phyloP scores from a whole-genome alignment of 2,329 filamentous ascomycete species.

The Periconia sp. region DNA sequence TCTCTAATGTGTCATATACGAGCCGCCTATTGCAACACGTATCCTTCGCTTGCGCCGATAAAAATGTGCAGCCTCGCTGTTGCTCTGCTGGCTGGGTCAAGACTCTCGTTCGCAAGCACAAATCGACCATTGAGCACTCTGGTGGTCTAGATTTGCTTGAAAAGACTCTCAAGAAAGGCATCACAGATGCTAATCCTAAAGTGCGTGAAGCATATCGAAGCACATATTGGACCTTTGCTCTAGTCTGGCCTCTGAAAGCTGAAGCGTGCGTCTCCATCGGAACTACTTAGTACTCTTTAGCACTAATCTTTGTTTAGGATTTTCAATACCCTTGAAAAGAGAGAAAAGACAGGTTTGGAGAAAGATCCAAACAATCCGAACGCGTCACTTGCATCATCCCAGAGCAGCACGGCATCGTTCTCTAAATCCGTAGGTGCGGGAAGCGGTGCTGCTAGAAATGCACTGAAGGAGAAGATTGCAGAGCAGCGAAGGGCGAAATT shows the following conservation, averaged over 20 bases:
- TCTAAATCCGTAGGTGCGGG: conserved; percentile 57
- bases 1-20: conserved; percentile 80
- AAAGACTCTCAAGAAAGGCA: conserved; percentile 85
- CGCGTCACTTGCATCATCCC: conserved; percentile 55
- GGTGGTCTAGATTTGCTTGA: conserved; percentile 84
- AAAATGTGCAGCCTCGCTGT: conserved; percentile 85
- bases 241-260: conserved; percentile 78
- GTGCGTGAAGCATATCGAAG: conserved; percentile 86
- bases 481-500: conserved; percentile 72
- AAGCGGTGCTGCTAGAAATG: conserved; percentile 57
- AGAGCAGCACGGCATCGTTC: conserved; percentile 52
- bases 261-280: conserved; percentile 65
- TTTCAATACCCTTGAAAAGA: conserved; percentile 76
- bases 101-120: conserved; percentile 82
- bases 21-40: conserved; percentile 85
- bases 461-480: conserved; percentile 81
- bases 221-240: conserved; percentile 84
- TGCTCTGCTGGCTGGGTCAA: conserved; percentile 84
- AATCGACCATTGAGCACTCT: conserved; percentile 80
- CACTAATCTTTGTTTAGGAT: conserved; percentile 61
- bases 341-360: conserved; percentile 79
- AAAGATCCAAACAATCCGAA: conserved; percentile 86
- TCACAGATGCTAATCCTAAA: conserved; percentile 87
- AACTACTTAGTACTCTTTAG: not conserved
- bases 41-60: conserved; percentile 82